Evolutionary conservation across 495 filamentous ascomycete species (phyloP), one percentile per base, ranked within the genome.

Genomic region (Aspergillus biplanus): DNA sequence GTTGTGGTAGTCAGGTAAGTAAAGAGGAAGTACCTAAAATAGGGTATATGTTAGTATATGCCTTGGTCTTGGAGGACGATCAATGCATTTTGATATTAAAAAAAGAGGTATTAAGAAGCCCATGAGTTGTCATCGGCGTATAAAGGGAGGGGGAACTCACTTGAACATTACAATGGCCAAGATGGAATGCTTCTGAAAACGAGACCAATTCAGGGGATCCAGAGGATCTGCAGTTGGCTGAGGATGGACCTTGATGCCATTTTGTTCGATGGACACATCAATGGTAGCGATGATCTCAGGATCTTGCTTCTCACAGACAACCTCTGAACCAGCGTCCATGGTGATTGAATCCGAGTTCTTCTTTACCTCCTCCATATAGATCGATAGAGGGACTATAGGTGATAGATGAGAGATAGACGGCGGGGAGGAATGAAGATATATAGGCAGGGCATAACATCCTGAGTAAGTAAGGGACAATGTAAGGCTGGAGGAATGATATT

Each of bases 1-100:
- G 86, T 86, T 3, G 82, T 85, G 0, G 86, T 88, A 5, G 85
- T 88, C 52, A 86, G 79, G 69, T 87, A 88, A 11, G 86, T 88
- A 71, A 88, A 86, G 56, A 88, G 76, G 68, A 87, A 87, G 68
- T 88, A 87, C 72, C 82, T 85, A 42, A 18, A 27, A 6, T 47
- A 31, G 8, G 50, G 33, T 44, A 37, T 6, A 11, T 32, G 11
- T 32, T 47, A 32, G 37, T 2, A 18, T 27, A 27, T 27, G 21
- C 21, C 21, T 27, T 27, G 2, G 21, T 27, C 21, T 27, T 27
- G 21, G 21, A 27, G 21, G 21, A 27, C 21, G 21, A 27, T 27
- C 21, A 27, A 27, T 27, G 21, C 21, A 27, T 27, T 27, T 53
- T 53, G 50, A 32, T 31, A 21, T 37, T 13, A 31, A 59, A 32